Base-by-base conservation (phyloP, 2,329 filamentous ascomycete species). In the Aschersonia sp. region DNA sequence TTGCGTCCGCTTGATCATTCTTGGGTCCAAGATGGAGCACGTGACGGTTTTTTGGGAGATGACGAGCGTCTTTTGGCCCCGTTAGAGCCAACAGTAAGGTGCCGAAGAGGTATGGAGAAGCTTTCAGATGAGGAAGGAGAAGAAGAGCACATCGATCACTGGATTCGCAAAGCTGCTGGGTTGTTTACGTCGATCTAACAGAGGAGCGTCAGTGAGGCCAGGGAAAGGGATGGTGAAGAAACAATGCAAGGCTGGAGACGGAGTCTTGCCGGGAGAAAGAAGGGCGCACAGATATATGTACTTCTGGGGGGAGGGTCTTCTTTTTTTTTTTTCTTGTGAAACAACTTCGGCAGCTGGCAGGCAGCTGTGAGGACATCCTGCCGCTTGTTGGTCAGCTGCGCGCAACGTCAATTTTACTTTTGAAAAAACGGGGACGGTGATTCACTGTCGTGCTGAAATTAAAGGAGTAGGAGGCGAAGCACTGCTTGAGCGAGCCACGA, bases 21-120 rank as follows among this genome's bases (percentile, higher is more conserved):
- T 50, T 47, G 37, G 42, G 45, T 41, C 32, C 47, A 49, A 11
- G 46, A 50, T 43, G 44, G 44, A 48, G 46, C 50, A 30, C 50
- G 50, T 43, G 6, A 6, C 11, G 40, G n/a, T 7, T 52, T 52
- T 41, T 48, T 54, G 40, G 4, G 45, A 46, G 22, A 22, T 22
- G 22, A 22, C 22, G 22, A 22, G 22, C 22, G 22, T 22, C 22
- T 22, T 22, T 22, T 22, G 22, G 22, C 4, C 22, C 22, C 22
- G 22, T 22, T 22, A 22, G 22, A 22, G 22, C 22, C 22, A 22
- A 22, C 22, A 22, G 22, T 4, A 22, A 22, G 22, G 22, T 22
- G 22, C 22, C 22, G 22, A 22, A 22, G 22, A 37, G 5, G 35
- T 8, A 8, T 4, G 8, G 35, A 37, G 35, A 37, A 5, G 12